A percentile compares a stretch with the other conserved stretches of the same genome.
Conservation (phyloP, 805 yeast species). For the Saccharomycopsis sp. region DNA sequence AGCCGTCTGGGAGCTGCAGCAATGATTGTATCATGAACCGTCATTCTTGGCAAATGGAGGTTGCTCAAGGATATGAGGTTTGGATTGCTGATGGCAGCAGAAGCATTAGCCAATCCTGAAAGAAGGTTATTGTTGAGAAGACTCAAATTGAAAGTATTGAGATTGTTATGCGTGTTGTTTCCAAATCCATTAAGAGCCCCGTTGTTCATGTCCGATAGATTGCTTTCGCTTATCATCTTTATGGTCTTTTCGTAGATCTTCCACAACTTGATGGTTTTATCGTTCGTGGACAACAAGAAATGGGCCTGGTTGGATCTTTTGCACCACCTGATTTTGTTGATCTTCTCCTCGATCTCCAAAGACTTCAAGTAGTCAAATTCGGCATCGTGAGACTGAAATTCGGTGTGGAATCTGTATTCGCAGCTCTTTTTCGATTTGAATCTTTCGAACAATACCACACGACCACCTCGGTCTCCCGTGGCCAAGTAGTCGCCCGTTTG, state of each 20-base stretch:
- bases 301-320: slow-evolving; percentile 84
- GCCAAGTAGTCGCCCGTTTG: slow-evolving; percentile 92
- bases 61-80: slow-evolving; percentile 34
- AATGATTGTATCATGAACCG: slow-evolving; percentile 90
- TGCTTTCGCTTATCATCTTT: slow-evolving; percentile 87
- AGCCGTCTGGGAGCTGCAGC: slow-evolving; percentile 91
- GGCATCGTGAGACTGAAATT: slow-evolving; percentile 97
- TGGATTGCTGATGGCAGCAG: slow-evolving; percentile 22
- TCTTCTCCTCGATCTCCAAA: slow-evolving; percentile 94
- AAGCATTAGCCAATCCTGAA: slow-evolving; percentile 11
- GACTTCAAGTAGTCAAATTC: slow-evolving; percentile 96
- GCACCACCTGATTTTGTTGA: slow-evolving; percentile 96
- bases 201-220: slow-evolving; percentile 45
- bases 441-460: slow-evolving; percentile 93
- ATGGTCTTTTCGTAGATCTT: slow-evolving; percentile 88
- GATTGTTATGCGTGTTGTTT: slow-evolving; percentile 18
- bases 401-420: slow-evolving; percentile 93
- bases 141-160: slow-evolving; percentile 15
- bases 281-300: slow-evolving; percentile 85
- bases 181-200: slow-evolving; percentile 17
- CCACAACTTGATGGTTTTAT: slow-evolving; percentile 98
- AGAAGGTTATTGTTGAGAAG: slow-evolving; percentile 16
- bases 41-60: slow-evolving; percentile 77
- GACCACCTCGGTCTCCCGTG: slow-evolving; percentile 97
- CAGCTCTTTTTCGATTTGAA: slow-evolving; percentile 70